phyloP scores from a whole-genome alignment of 2,329 filamentous ascomycete genomes.

The Aspergillus sp. region DNA sequence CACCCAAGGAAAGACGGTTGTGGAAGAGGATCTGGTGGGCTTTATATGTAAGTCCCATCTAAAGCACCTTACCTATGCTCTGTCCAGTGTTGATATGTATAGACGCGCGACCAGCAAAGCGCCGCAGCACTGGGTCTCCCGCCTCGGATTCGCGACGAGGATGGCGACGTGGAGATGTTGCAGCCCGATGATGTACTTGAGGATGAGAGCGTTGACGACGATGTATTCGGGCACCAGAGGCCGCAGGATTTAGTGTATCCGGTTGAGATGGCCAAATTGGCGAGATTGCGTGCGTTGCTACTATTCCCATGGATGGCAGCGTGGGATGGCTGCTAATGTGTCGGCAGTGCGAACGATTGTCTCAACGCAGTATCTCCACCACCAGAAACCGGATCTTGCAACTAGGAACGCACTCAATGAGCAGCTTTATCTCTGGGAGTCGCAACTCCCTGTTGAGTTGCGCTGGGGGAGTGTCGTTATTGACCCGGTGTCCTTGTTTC shows the following conservation, averaged over 20 bases:
- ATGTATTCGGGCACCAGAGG: constrained; percentile 31
- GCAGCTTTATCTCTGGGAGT: constrained; percentile 43
- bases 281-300: constrained; percentile 33
- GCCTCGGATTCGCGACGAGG: constrained; percentile 50
- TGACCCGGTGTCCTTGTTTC: constrained; percentile 37
- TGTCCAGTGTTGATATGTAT: not conserved
- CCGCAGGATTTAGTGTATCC: constrained; percentile 36
- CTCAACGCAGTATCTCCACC: constrained; percentile 36
- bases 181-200: constrained; percentile 38
- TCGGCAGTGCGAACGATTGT: constrained; percentile 27
- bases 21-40: constrained; percentile 57
- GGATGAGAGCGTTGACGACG: constrained; percentile 26
- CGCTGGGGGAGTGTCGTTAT: constrained; percentile 28
- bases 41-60: constrained; percentile 41
- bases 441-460: constrained; percentile 35
- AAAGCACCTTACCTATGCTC: too few relatives aligned
- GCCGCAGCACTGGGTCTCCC: constrained; percentile 48
- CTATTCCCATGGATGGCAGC: too few relatives aligned
- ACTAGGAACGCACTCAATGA: constrained; percentile 27
- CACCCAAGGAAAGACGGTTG: constrained; percentile 36
- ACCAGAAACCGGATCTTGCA: constrained; percentile 22
- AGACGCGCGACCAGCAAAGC: constrained; percentile 51
- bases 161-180: constrained; percentile 48
- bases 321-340: not conserved
- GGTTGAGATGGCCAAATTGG: constrained; percentile 42